Conservation (phyloP, 2,329 filamentous ascomycete species). For the Ophioceras dolichostomum region DNA sequence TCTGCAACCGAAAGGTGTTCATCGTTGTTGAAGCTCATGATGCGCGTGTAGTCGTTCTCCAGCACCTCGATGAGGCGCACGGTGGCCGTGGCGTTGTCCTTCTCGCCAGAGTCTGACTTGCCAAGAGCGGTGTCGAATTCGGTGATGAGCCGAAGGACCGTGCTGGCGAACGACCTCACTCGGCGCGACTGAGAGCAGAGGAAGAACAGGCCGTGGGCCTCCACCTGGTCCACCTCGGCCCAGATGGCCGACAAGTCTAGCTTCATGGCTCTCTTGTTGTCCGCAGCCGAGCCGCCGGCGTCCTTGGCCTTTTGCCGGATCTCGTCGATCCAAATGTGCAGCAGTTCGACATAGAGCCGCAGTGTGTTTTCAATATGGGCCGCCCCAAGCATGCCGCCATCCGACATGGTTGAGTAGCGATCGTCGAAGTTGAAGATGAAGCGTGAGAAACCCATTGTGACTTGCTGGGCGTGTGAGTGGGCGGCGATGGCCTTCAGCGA, state of each 20-base stretch:
- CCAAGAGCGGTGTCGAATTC: conserved; percentile 88
- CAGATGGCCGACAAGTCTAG: conserved; percentile 80
- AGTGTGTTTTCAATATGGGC: conserved; percentile 92
- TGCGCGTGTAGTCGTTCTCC: conserved; percentile 75
- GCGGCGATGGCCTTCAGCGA: conserved; percentile 91
- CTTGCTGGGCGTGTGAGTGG: conserved; percentile 86
- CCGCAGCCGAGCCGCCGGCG: conserved; percentile 31
- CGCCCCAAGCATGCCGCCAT: conserved; percentile 89
- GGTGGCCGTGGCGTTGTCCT: conserved; percentile 42
- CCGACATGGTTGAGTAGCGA: conserved; percentile 93
- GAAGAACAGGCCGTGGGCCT: conserved; percentile 94
- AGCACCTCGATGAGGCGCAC: conserved; percentile 78
- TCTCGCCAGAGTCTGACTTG: conserved; percentile 45
- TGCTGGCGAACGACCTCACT: conserved; percentile 83
- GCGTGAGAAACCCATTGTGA: conserved; percentile 89
- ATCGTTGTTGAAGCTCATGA: conserved; percentile 88
- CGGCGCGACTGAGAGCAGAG: conserved; percentile 88
- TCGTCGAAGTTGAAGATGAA: conserved; percentile 99
- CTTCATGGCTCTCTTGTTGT: conserved; percentile 62
- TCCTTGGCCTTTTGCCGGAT: conserved; percentile 78
- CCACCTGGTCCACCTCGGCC: conserved; percentile 91
- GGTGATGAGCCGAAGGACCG: conserved; percentile 78
- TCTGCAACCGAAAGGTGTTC: conserved; percentile 87
- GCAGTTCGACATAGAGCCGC: conserved; percentile 80
- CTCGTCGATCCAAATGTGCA: conserved; percentile 96